A percentile compares a stretch with the other conserved stretches of the same genome.
These are phyloP conservation scores for Metschnikowia amazonensis DNA, from an alignment of 805 yeast species.

Conservation along the genomic window DNA sequence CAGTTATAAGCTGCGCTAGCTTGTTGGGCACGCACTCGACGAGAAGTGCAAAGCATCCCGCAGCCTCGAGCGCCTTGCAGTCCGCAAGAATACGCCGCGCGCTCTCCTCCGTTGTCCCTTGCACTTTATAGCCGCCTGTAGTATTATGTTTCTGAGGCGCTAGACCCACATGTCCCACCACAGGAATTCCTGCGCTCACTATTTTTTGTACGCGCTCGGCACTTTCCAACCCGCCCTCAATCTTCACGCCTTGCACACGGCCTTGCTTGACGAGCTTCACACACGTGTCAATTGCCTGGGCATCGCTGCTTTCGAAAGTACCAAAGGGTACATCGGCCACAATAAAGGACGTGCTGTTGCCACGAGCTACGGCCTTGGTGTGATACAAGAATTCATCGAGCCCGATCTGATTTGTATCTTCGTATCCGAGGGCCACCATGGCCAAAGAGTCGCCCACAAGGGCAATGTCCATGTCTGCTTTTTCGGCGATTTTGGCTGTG, in stretches of 20 bases:
- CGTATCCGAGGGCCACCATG: slow-evolving; percentile 84
- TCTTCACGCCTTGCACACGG: slow-evolving; percentile 67
- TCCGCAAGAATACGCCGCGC: slow-evolving; percentile 61
- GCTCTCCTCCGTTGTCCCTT: slow-evolving; percentile 56
- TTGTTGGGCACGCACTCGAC: slow-evolving; percentile 83
- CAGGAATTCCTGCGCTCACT: slow-evolving; percentile 74
- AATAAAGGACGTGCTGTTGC: slow-evolving; percentile 58
- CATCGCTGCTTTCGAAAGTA: slow-evolving; percentile 60
- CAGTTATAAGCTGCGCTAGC: slow-evolving; percentile 63
- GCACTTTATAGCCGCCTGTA: slow-evolving; percentile 84
- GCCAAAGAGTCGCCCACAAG: slow-evolving; percentile 91
- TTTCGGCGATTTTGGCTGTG: slow-evolving; percentile 66
- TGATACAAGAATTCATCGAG: slow-evolving; percentile 79
- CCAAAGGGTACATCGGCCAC: slow-evolving; percentile 92
- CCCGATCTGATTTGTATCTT: slow-evolving; percentile 67
- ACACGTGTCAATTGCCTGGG: slow-evolving; percentile 61
- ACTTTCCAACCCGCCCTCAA: slow-evolving; percentile 74
- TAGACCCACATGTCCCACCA: slow-evolving; percentile 86
- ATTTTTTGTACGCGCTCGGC: slow-evolving; percentile 51
- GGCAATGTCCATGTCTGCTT: slow-evolving; percentile 62
- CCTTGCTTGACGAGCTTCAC: slow-evolving; percentile 52
- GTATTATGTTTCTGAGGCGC: slow-evolving; percentile 84
- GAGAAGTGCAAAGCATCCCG: slow-evolving; percentile 74
- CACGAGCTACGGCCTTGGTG: slow-evolving; percentile 72
- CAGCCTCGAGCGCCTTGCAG: slow-evolving; percentile 63